phyloP scores from a whole-genome alignment of 768 basidiomycete genomes.

The Pulveroboletus sp. region DNA sequence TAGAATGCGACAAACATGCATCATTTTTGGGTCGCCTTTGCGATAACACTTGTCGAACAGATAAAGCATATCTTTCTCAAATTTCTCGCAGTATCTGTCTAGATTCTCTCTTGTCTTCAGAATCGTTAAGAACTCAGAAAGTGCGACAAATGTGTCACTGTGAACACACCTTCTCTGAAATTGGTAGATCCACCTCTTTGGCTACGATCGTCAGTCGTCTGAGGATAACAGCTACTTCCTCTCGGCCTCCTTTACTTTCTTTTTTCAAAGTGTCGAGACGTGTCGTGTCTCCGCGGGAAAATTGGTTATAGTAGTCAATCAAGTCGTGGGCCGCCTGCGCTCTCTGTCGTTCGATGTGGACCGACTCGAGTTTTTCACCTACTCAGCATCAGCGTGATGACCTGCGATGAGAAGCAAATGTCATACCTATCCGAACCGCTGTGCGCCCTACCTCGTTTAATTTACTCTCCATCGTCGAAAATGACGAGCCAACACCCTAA shows the following conservation, averaged over 20 bases:
- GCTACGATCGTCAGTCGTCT: constrained; percentile 82
- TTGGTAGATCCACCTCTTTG: constrained; percentile 87
- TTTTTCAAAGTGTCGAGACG: constrained; percentile 74
- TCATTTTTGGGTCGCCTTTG: constrained; percentile 97
- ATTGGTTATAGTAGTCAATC: constrained; percentile 91
- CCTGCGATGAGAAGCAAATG: neutral
- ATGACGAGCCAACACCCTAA: constrained; percentile 84
- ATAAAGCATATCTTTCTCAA: constrained; percentile 97
- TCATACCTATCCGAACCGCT: constrained; percentile 82
- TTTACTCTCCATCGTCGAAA: constrained; percentile 82
- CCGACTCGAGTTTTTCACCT: constrained; percentile 95
- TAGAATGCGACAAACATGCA: constrained; percentile 66
- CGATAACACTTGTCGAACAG: constrained; percentile 95
- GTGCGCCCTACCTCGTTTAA: constrained; percentile 93
- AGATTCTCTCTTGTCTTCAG: constrained; percentile 81
- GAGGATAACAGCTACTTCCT: constrained; percentile 82
- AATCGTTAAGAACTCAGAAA: neutral
- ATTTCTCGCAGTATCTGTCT: constrained; percentile 96
- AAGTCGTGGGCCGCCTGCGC: constrained; percentile 93
- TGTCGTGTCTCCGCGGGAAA: constrained; percentile 75
- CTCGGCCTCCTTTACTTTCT: constrained; percentile 84
- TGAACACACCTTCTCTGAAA: constrained; percentile 65
- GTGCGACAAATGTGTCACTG: neutral
- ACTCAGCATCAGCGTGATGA: constrained; percentile 4
- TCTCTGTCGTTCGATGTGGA: constrained; percentile 86